phyloP scores from a whole-genome alignment of 371 early-diverging fungal species.

The Circinella minor region DNA sequence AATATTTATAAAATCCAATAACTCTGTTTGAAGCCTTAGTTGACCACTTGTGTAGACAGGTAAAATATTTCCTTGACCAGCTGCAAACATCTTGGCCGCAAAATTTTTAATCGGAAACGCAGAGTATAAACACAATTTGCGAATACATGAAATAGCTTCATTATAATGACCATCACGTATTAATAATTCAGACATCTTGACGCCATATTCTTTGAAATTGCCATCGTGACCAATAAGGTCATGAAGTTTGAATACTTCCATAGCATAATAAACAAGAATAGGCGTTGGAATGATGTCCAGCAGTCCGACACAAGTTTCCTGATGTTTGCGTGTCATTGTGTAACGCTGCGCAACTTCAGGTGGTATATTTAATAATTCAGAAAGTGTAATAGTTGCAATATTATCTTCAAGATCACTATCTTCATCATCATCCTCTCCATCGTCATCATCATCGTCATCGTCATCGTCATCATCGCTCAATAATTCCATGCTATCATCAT shows the following conservation, averaged over 20 bases:
- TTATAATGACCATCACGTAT: slow-evolving; percentile 32
- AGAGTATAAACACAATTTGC: slow-evolving; percentile 29
- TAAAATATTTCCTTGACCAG: slow-evolving; percentile 27
- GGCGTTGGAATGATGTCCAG: slow-evolving; percentile 30
- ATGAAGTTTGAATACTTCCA: slow-evolving; percentile 31
- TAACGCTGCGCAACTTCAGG: slow-evolving; percentile 24
- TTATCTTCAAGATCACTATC: slow-evolving; percentile 16
- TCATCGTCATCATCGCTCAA: not conserved
- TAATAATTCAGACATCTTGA: slow-evolving; percentile 27
- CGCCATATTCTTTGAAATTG: slow-evolving; percentile 37
- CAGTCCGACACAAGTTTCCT: slow-evolving; percentile 26
- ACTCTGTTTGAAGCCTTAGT: slow-evolving; percentile 23
- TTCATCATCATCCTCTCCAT: slow-evolving; percentile 13
- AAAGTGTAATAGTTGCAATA: slow-evolving; percentile 20
- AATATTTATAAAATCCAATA: slow-evolving; percentile 37
- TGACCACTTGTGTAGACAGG: slow-evolving; percentile 22
- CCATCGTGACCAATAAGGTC: slow-evolving; percentile 26
- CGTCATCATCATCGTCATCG: slow-evolving; percentile 9
- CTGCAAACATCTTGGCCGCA: slow-evolving; percentile 31
- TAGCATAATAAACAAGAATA: slow-evolving; percentile 41
- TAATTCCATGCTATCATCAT: not conserved
- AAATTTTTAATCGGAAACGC: slow-evolving; percentile 30
- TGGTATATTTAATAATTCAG: slow-evolving; percentile 23
- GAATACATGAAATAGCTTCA: slow-evolving; percentile 39
- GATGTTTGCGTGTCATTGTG: slow-evolving; percentile 23